Conservation (phyloP, 805 yeast genomes). For the Spathaspora sp. region DNA sequence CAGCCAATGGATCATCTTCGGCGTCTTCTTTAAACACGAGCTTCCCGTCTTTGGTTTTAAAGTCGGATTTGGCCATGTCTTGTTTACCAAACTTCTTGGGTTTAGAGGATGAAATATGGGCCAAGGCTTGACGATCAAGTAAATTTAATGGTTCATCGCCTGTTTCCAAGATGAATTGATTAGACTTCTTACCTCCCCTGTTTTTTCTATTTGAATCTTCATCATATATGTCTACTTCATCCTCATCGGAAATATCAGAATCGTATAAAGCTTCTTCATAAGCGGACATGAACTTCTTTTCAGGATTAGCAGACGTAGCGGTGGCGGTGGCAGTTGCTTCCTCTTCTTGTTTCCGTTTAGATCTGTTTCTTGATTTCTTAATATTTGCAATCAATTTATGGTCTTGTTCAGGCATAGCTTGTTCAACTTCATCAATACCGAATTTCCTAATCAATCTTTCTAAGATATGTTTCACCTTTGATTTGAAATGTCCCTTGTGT, state of each 20-base stretch:
- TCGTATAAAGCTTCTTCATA: slow-evolving; percentile 91
- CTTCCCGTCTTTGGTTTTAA: slow-evolving; percentile 62
- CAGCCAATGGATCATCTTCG: slow-evolving; percentile 44
- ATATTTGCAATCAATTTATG: slow-evolving; percentile 78
- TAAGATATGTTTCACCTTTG: slow-evolving; percentile 87
- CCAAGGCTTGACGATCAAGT: slow-evolving; percentile 77
- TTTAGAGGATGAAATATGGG: slow-evolving; percentile 84
- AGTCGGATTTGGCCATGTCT: slow-evolving; percentile 38
- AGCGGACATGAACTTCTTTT: slow-evolving; percentile 71
- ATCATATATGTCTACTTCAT: slow-evolving; percentile 38
- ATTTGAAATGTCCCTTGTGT: slow-evolving; percentile 91
- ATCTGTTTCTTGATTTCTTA: slow-evolving; percentile 80
- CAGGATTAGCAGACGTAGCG: slow-evolving; percentile 13
- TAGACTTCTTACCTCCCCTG: slow-evolving; percentile 20
- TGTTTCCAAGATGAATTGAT: slow-evolving; percentile 73
- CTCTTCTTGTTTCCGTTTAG: slow-evolving; percentile 63
- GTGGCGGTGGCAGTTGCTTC: slow-evolving; percentile 17
- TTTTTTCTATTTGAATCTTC: slow-evolving; percentile 40
- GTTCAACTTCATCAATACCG: slow-evolving; percentile 82
- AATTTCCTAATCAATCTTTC: slow-evolving; percentile 89
- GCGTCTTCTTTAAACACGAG: slow-evolving; percentile 56
- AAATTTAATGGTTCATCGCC: slow-evolving; percentile 82
- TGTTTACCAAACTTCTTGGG: slow-evolving; percentile 59
- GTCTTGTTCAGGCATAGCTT: slow-evolving; percentile 87
- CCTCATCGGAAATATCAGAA: slow-evolving; percentile 57